A percentile compares a stretch with the other conserved stretches of the same genome.
Conservation (phyloP, 208 protist species). For the Leishmania braziliensis region DNA sequence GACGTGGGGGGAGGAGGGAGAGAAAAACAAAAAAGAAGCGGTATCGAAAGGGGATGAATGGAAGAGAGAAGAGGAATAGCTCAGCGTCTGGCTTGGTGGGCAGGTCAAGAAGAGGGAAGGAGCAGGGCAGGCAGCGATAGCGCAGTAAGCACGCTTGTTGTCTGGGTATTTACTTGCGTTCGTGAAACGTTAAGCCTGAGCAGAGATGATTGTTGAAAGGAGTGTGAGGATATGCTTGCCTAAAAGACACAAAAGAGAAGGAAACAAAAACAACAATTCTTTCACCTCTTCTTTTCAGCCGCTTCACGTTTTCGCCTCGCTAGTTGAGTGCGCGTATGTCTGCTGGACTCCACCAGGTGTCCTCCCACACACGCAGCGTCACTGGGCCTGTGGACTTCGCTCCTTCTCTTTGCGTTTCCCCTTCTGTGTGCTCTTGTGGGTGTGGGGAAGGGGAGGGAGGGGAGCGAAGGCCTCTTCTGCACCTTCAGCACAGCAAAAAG, state of each 20-base stretch:
- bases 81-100: not conserved
- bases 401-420: not conserved
- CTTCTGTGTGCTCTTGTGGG: not conserved
- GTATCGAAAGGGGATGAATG: not conserved
- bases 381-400: not conserved
- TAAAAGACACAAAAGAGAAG: not conserved
- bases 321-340: not conserved
- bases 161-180: not conserved
- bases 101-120: not conserved
- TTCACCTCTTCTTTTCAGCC: not conserved
- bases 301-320: not conserved
- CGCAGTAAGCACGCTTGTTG: not conserved
- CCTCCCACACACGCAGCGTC: not conserved
- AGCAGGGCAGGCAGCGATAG: not conserved
- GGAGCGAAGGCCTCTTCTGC: not conserved
- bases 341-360: not conserved
- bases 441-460: not conserved
- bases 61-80: not conserved
- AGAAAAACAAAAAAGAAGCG: not conserved
- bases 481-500: not conserved
- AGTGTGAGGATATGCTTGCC: slow-evolving; percentile 2
- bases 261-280: not conserved
- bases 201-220: not conserved
- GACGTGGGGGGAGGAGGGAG: not conserved
- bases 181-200: not conserved